Percentiles rank a stretch among this genome's conserved stretches.
phyloP scores from a whole-genome alignment of 768 basidiomycete genomes.

The Peribolospora baueri region DNA sequence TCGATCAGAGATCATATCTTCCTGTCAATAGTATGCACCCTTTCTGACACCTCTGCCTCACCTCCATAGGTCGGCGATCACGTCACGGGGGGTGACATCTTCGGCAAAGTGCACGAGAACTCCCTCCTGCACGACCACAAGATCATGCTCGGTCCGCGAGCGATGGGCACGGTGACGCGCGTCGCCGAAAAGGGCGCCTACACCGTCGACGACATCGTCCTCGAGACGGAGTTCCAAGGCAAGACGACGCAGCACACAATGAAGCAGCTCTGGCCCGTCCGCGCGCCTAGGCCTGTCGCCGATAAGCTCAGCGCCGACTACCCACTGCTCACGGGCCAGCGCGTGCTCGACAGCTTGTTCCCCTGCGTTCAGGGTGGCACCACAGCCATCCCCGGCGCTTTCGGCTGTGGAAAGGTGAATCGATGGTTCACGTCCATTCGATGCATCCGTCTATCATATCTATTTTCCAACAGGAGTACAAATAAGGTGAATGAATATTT shows the following conservation, averaged over 20 bases:
- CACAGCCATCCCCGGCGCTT: slow-evolving; percentile 93
- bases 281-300: slow-evolving; percentile 82
- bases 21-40: not conserved
- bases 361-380: slow-evolving; percentile 95
- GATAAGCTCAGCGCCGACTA: slow-evolving; percentile 83
- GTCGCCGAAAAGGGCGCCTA: slow-evolving; percentile 90
- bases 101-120: slow-evolving; percentile 87
- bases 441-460: too few relatives aligned
- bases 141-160: slow-evolving; percentile 82
- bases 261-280: slow-evolving; percentile 98
- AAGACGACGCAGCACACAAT: slow-evolving; percentile 77
- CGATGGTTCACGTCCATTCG: not conserved
- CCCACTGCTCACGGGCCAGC: slow-evolving; percentile 84
- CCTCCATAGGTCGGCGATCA: slow-evolving; percentile 64
- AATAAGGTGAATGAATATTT: not conserved
- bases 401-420: slow-evolving; percentile 67
- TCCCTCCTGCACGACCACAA: slow-evolving; percentile 90
- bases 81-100: slow-evolving; percentile 88
- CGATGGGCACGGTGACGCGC: slow-evolving; percentile 78
- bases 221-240: slow-evolving; percentile 95
- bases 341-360: slow-evolving; percentile 88
- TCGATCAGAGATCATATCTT: not conserved
- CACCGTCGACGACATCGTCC: slow-evolving; percentile 67
- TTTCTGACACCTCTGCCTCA: not conserved
- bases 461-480: too few relatives aligned